A percentile compares a stretch with the other conserved stretches of the same genome.
Conservation (phyloP, 441 rosid species). For the Jatropha podagrica region DNA sequence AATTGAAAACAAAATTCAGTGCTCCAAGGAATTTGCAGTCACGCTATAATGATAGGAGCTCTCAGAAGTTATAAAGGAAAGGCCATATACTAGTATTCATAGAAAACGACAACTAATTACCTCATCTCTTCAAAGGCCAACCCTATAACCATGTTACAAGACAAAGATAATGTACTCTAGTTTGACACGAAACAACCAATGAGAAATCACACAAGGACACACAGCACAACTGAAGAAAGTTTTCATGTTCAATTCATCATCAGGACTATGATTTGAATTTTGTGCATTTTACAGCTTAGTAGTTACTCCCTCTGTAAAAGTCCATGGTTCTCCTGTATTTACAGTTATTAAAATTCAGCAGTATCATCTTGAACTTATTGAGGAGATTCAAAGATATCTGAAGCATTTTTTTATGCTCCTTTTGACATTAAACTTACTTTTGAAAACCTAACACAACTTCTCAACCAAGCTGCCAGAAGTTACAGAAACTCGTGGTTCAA, state of each 20-base stretch:
- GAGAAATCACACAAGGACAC: background rate
- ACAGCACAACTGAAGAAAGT: background rate
- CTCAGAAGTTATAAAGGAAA: background rate
- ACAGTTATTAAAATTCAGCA: background rate
- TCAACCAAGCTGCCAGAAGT: background rate
- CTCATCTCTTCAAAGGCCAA: background rate
- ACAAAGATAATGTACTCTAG: background rate
- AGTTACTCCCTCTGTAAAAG: background rate
- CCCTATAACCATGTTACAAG: background rate
- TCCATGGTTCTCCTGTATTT: background rate
- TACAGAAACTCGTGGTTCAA: background rate
- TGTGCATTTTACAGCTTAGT: background rate
- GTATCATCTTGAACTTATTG: background rate
- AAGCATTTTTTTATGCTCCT: background rate
- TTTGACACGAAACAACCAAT: background rate
- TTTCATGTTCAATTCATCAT: background rate
- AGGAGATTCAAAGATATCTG: background rate
- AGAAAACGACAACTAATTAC: background rate
- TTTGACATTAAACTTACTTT: background rate
- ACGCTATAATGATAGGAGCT: background rate
- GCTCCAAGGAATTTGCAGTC: background rate
- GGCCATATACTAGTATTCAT: background rate
- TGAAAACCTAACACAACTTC: background rate
- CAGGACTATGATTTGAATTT: background rate
- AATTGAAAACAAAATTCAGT: constrained; percentile 6